These are phyloP conservation scores for Leccinum brunneo-olivaceum DNA, from an alignment of 1,284 basidiomycete genomes.

Conservation along the genomic window DNA sequence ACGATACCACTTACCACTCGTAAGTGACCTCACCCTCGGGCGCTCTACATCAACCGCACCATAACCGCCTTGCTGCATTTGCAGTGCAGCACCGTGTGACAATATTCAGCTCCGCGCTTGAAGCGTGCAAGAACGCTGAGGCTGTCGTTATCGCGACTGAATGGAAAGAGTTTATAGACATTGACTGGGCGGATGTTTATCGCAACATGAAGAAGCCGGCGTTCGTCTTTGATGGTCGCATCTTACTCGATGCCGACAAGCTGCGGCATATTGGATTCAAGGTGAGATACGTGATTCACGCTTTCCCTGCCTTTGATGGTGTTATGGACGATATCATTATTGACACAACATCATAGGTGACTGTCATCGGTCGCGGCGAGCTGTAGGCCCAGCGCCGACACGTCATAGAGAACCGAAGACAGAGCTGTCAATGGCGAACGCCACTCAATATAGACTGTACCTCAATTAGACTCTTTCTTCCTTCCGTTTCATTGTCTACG, in stretches of 20 bases:
- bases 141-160: conserved; percentile 92
- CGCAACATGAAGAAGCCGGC: conserved; percentile 91
- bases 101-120: conserved; percentile 70
- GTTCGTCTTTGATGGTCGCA: conserved; percentile 89
- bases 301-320: conserved; percentile 4
- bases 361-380: conserved; percentile 33
- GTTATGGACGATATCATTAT: conserved; percentile 6
- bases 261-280: conserved; percentile 89
- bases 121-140: conserved; percentile 86
- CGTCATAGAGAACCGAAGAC: background rate
- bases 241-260: conserved; percentile 76
- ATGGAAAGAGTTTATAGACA: conserved; percentile 92
- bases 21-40: conserved; percentile 34
- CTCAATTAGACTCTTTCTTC: background rate
- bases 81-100: conserved; percentile 84
- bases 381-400: conserved; percentile 15
- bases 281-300: conserved; percentile 41
- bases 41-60: background rate
- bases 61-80: background rate
- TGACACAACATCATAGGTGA: conserved; percentile 23
- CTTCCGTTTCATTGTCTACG: background rate
- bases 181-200: conserved; percentile 89
- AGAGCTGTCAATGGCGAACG: background rate
- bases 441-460: conserved; percentile 10
- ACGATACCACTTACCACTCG: conserved; percentile 48